Evolutionary conservation across 768 basidiomycete genomes (phyloP).

Genomic region (Mycena rosella): DNA sequence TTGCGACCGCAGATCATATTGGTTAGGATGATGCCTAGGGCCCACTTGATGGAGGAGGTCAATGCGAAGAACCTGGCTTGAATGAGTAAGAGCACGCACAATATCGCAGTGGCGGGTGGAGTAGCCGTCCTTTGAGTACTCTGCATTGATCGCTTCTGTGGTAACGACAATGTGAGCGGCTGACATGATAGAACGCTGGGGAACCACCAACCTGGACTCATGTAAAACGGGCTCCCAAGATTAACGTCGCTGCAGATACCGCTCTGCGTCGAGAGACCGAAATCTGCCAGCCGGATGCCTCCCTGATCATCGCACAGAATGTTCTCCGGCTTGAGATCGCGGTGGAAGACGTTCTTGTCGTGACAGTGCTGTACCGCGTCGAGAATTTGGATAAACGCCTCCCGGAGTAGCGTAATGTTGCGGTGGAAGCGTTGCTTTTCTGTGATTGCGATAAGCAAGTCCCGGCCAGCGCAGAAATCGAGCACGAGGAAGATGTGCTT

Average conservation of each 20-base stretch:
- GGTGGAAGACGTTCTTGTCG: constrained; percentile 78
- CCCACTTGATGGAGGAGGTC: no score
- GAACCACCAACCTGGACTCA: constrained; percentile 74
- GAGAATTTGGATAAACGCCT: constrained; percentile 81
- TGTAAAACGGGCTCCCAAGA: constrained; percentile 73
- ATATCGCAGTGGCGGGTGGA: constrained; percentile 75
- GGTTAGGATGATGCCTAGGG: constrained; percentile 82
- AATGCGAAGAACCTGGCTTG: no score
- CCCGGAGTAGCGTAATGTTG: constrained; percentile 72
- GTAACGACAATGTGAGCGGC: constrained; percentile 23
- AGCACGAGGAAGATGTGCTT: constrained; percentile 76
- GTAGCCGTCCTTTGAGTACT: constrained; percentile 60
- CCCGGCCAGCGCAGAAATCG: constrained; percentile 69
- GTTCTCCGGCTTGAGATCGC: constrained; percentile 91
- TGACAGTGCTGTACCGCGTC: constrained; percentile 86
- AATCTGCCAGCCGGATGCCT: constrained; percentile 77
- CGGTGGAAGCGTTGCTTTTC: constrained; percentile 64
- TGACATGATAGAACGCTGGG: constrained; percentile 25
- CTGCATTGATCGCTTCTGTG: constrained; percentile 68
- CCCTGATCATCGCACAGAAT: constrained; percentile 72
- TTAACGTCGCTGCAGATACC: constrained; percentile 62
- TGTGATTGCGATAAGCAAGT: constrained; percentile 81
- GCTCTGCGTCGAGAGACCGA: constrained; percentile 74
- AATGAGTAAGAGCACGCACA: no score
- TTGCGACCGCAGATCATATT: constrained; percentile 85